phyloP scores from a whole-genome alignment of 441 rosid genomes.

The Populus hybrid region DNA sequence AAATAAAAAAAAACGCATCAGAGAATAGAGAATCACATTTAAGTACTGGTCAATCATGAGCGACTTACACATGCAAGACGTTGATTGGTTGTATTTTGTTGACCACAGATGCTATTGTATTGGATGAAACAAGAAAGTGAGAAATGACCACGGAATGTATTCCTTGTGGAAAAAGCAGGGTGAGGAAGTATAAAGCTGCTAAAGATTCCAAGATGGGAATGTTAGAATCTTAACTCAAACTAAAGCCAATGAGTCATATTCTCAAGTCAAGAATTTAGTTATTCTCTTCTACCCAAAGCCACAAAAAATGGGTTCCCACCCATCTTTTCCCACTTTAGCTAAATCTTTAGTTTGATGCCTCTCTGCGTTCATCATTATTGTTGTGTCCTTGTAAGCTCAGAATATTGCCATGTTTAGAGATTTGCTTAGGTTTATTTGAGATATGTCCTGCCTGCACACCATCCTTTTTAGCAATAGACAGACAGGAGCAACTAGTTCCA shows the following conservation, averaged over 20 bases:
- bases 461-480: slow-evolving; percentile 3
- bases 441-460: slow-evolving; percentile 11
- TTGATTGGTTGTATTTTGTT: slow-evolving; percentile 28
- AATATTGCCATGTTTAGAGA: slow-evolving; percentile 40
- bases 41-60: slow-evolving; percentile 41
- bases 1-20: slow-evolving; percentile 20
- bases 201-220: slow-evolving; percentile 52
- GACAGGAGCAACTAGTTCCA: background rate
- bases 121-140: slow-evolving; percentile 37
- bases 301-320: slow-evolving; percentile 67
- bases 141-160: slow-evolving; percentile 93
- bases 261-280: slow-evolving; percentile 71
- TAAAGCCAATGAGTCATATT: slow-evolving; percentile 62
- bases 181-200: slow-evolving; percentile 14
- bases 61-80: slow-evolving; percentile 17
- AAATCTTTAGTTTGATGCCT: slow-evolving; percentile 34
- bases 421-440: slow-evolving; percentile 29
- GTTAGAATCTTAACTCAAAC: slow-evolving; percentile 64
- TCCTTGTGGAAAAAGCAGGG: slow-evolving; percentile 37
- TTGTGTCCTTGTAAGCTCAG: slow-evolving; percentile 23
- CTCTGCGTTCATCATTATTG: slow-evolving; percentile 26
- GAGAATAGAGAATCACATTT: slow-evolving; percentile 28
- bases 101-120: slow-evolving; percentile 27
- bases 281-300: slow-evolving; percentile 63
- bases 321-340: slow-evolving; percentile 27